Conservation (phyloP, 1,284 basidiomycete genomes). For the Cystobasidiaceae sp. region DNA sequence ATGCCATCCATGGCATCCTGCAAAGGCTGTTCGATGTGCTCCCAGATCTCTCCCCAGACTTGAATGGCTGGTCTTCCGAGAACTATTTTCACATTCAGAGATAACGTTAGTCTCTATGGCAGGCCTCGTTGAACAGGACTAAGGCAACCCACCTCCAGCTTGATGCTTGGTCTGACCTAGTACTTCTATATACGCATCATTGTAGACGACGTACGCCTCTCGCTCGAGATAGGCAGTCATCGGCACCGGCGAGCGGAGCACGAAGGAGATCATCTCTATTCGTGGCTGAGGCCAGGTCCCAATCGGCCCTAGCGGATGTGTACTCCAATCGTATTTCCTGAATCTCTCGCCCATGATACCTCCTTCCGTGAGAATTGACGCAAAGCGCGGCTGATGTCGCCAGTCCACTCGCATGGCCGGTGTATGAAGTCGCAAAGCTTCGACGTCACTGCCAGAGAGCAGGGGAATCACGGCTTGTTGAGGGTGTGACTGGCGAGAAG, state of each 20-base stretch:
- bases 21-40: constrained; percentile 11
- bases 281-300: constrained; percentile 17
- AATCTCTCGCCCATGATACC: constrained; percentile 22
- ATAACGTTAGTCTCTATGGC: background rate
- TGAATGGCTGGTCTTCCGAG: constrained; percentile 16
- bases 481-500: too few relatives aligned
- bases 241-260: constrained; percentile 1
- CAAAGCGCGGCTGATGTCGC: constrained; percentile 14
- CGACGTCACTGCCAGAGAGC: background rate
- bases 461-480: background rate
- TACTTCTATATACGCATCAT: constrained; percentile 20
- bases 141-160: background rate
- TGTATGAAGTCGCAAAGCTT: background rate
- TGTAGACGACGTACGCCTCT: constrained; percentile 28
- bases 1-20: constrained; percentile 5
- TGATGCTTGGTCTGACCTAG: constrained; percentile 17
- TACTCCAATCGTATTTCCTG: constrained; percentile 16
- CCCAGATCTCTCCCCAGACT: constrained; percentile 33
- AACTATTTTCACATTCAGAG: background rate
- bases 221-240: constrained; percentile 29
- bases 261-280: constrained; percentile 20
- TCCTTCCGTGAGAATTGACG: background rate
- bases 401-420: constrained; percentile 3
- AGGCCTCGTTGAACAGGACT: background rate
- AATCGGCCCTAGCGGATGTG: constrained; percentile 12